Evolutionary conservation across 768 basidiomycete species (phyloP), one percentile per base, ranked within the genome.

Genomic region (Boletus sp.): DNA sequence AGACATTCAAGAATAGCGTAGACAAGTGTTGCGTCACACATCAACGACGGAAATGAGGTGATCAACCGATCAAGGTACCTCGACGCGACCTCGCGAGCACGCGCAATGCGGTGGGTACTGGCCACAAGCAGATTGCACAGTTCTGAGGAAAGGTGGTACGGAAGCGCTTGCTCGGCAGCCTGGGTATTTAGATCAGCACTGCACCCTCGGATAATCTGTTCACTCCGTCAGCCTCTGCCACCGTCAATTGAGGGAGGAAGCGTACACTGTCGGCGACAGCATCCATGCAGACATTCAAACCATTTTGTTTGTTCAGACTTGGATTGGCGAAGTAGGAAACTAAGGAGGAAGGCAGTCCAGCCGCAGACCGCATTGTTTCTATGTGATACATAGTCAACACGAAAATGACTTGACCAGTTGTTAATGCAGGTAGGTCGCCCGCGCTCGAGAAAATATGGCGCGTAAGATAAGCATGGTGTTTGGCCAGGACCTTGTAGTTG

Each of bases 1-100:
- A 99, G 77, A 42, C 92, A 87, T 64, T 99, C 96, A 37, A 98
- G 77, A 45, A 98, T 88, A 37, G 90, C 84, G 60, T 88, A 93
- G 7, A 98, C 89, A 13, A 98, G 79, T 10, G 85, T 79, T 4
- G 87, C 82, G 63, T 95, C 88, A 71, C 96, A 98, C 83, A 97
- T 89, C 47, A 99, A 75, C 14, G 94, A 93, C 2, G 97, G 94
- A 72, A 98, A 98, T 2, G 89, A 91, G 8, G 85, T 87, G 59
- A 98, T 86, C 38, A 98, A 75, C 37, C 85, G 81, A 71, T 93
- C 83, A 27, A 98, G 79, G 66, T 90, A 97, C 70, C 83, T 87
- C 39, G 85, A 79, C 1, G 95, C 90, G 30, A 93, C 78, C 33
- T 89, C 87, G 33, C 96, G 80, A 47, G 88, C 89, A 66, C 89